Percentiles rank a stretch among this genome's conserved stretches.
These are phyloP conservation scores for Elaeis guineensis DNA, from an alignment of 176 grass and related monocot genomes.

Conservation along the genomic window DNA sequence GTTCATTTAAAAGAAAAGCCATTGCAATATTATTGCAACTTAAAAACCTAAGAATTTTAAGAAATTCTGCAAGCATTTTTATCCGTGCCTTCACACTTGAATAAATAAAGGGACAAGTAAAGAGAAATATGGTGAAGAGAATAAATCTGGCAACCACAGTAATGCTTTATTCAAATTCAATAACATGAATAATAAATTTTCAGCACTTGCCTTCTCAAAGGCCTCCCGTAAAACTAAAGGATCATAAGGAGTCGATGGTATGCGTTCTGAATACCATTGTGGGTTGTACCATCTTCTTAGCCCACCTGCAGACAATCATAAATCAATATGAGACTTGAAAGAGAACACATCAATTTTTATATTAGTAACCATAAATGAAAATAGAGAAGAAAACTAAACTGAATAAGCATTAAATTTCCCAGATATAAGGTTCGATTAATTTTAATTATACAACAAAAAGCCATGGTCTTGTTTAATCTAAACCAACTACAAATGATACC, in stretches of 20 bases:
- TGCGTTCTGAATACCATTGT: conserved; percentile 75
- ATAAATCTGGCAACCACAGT: too few species aligned
- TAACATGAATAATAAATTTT: conserved; percentile 17
- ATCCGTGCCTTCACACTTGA: too few species aligned
- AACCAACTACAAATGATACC: conserved; percentile 32
- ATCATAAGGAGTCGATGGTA: conserved; percentile 82
- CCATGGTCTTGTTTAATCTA: background rate
- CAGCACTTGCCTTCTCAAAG: conserved; percentile 69
- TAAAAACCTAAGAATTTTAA: too few species aligned
- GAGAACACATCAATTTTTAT: conserved; percentile 8
- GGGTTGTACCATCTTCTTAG: conserved; percentile 93
- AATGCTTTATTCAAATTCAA: too few species aligned
- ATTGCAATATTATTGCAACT: too few species aligned
- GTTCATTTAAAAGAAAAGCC: too few species aligned
- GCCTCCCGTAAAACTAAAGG: conserved; percentile 50
- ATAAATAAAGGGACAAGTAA: too few species aligned
- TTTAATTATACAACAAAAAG: too few species aligned
- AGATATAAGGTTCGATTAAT: too few species aligned
- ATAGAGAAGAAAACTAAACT: conserved; percentile 14
- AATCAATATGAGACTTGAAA: background rate
- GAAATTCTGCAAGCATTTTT: too few species aligned
- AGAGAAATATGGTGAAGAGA: too few species aligned
- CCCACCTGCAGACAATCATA: conserved; percentile 27
- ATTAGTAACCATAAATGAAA: conserved; percentile 2
- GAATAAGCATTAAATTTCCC: too few species aligned